phyloP scores from a whole-genome alignment of 192 early-diverging fungal species.

The Backusella psychrophila region DNA sequence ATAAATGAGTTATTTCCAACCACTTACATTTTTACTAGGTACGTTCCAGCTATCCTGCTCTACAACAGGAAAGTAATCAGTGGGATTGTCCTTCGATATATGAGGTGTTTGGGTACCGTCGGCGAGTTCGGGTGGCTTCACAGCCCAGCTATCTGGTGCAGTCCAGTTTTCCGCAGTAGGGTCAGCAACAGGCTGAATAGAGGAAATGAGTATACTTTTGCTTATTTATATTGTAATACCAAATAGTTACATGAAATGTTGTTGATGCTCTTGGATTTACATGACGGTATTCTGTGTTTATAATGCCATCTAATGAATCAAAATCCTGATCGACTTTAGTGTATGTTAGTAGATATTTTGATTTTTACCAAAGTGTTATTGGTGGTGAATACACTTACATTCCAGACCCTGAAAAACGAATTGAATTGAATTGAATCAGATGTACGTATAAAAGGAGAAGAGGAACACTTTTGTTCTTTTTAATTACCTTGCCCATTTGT shows the following conservation, averaged over 20 bases:
- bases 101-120: slow-evolving; percentile 21
- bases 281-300: slow-evolving; percentile 29
- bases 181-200: background rate
- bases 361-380: background rate
- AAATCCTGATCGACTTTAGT: slow-evolving; percentile 37
- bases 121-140: slow-evolving; percentile 39
- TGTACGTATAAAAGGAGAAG: background rate
- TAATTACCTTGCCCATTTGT: slow-evolving; percentile 6
- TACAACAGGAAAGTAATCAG: slow-evolving; percentile 29
- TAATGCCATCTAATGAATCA: slow-evolving; percentile 42
- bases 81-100: slow-evolving; percentile 17
- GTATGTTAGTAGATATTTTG: background rate
- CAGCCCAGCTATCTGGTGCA: slow-evolving; percentile 70
- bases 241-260: background rate
- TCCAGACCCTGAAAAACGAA: background rate
- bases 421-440: background rate
- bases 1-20: background rate
- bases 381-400: background rate
- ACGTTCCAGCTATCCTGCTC: slow-evolving; percentile 13
- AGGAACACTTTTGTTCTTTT: background rate
- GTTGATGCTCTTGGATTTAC: background rate
- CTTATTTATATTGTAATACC: background rate
- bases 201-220: background rate
- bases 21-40: slow-evolving; percentile 25
- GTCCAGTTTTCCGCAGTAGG: slow-evolving; percentile 50